Conservation (phyloP, 2,329 filamentous ascomycete species). For the Diplodia sapinea region DNA sequence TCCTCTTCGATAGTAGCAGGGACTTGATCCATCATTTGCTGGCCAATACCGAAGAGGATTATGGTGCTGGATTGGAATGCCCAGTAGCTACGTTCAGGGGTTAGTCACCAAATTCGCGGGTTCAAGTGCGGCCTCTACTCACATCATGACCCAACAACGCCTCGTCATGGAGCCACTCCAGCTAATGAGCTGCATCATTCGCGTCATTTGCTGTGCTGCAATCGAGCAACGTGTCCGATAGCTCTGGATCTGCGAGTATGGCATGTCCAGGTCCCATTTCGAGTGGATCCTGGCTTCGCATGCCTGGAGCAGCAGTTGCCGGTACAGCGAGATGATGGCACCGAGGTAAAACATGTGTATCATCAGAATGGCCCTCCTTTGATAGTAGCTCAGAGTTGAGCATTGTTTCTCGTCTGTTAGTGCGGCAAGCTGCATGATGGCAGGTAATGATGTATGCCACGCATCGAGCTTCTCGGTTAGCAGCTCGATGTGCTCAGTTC, state of each 20-base stretch:
- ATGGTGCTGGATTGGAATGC: constrained; percentile 45
- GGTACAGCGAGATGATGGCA: constrained; percentile 45
- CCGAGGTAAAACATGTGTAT: constrained; percentile 48
- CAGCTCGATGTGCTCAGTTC: constrained; percentile 20
- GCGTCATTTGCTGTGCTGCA: constrained; percentile 46
- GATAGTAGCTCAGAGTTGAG: constrained; percentile 38
- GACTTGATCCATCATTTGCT: constrained; percentile 44
- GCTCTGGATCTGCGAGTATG: constrained; percentile 38
- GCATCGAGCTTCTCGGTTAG: constrained; percentile 40
- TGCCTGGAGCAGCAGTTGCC: constrained; percentile 44
- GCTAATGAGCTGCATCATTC: constrained; percentile 43
- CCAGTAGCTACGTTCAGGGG: constrained; percentile 40
- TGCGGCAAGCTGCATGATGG: constrained; percentile 40
- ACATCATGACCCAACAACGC: constrained; percentile 49
- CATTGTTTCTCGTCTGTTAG: constrained; percentile 40
- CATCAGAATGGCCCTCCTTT: constrained; percentile 46
- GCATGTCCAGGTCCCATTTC: constrained; percentile 37
- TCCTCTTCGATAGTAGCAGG: constrained; percentile 42
- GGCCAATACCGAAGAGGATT: constrained; percentile 44
- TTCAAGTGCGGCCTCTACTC: constrained; percentile 30
- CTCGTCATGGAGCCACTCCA: constrained; percentile 45
- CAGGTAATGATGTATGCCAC: constrained; percentile 45
- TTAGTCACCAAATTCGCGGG: not conserved
- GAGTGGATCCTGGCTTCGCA: constrained; percentile 38
- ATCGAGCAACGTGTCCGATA: constrained; percentile 44